Conservation (phyloP, 129 eudicot species). For the Tagetes patula region DNA sequence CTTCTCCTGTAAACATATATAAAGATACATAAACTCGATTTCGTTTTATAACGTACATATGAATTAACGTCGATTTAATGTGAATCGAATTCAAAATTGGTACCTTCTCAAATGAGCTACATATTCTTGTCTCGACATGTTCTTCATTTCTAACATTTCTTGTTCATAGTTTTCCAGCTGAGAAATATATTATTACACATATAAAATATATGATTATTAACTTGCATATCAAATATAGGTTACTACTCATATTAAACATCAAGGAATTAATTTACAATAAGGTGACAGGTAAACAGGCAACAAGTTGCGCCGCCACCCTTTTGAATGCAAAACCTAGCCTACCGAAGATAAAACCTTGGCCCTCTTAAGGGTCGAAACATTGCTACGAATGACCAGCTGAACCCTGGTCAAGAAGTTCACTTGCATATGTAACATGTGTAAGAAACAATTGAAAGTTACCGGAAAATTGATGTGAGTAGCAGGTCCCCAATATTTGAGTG, state of each 20-base stretch:
- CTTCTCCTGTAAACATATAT: constrained; percentile 57
- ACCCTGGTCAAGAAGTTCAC: no score
- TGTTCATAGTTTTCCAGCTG: constrained; percentile 86
- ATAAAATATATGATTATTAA: not conserved
- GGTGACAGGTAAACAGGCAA: no score
- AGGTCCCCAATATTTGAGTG: constrained; percentile 96
- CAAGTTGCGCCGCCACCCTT: no score
- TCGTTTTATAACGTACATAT: not conserved
- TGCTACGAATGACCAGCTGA: no score
- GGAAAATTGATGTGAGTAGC: constrained; percentile 90
- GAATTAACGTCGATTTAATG: not conserved
- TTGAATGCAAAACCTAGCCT: no score
- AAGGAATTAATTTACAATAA: no score
- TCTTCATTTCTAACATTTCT: constrained; percentile 84
- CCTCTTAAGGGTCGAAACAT: no score
- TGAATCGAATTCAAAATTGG: not conserved
- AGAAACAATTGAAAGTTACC: constrained; percentile 30
- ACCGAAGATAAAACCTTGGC: no score
- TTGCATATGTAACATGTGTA: not conserved
- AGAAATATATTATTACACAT: constrained; percentile 11
- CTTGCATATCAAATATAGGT: no score
- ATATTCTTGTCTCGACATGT: constrained; percentile 93
- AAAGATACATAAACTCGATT: not conserved
- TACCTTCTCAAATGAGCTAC: constrained; percentile 95
- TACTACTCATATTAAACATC: no score